Evolutionary conservation across 495 filamentous ascomycete species (phyloP).

Genomic region (Pseudomonodictys pantanalensis): DNA sequence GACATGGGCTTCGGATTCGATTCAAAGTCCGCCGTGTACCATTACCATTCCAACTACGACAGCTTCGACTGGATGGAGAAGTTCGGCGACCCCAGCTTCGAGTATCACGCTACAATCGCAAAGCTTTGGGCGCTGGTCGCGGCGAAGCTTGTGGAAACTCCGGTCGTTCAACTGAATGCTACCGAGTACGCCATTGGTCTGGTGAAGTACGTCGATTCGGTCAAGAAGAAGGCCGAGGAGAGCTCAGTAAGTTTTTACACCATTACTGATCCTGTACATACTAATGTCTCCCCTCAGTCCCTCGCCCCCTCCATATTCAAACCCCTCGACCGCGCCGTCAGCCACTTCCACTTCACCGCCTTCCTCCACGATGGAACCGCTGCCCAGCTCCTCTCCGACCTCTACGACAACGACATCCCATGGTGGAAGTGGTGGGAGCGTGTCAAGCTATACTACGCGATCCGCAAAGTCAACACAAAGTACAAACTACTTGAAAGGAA

Average conservation of each 20-base stretch:
- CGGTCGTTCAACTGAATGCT: conserved; percentile 44
- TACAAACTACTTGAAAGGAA: conserved; percentile 62
- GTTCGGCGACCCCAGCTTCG: conserved; percentile 61
- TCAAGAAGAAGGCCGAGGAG: conserved; percentile 47
- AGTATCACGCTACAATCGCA: conserved; percentile 60
- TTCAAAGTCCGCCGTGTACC: conserved; percentile 58
- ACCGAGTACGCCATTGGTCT: conserved; percentile 43
- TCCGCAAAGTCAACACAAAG: conserved; percentile 55
- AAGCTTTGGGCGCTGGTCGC: conserved; percentile 53
- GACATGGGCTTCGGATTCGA: conserved; percentile 57
- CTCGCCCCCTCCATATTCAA: conserved; percentile 40
- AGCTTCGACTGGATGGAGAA: conserved; percentile 72
- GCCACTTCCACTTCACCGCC: conserved; percentile 48
- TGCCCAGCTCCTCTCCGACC: conserved; percentile 50
- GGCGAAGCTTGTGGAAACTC: conserved; percentile 43
- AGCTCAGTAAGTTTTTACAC: not conserved
- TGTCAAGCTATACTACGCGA: conserved; percentile 56
- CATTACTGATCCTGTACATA: not conserved
- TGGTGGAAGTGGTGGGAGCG: conserved; percentile 79
- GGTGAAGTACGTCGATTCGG: conserved; percentile 50
- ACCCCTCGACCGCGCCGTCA: conserved; percentile 49
- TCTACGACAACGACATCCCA: conserved; percentile 52
- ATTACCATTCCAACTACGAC: conserved; percentile 79
- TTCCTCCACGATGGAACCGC: conserved; percentile 54
- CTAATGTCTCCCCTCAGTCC: too few relatives aligned